Percentiles rank a stretch among this genome's conserved stretches.
These are phyloP conservation scores for Ogataea pini DNA, from an alignment of 805 yeast species.

Conservation along the genomic window DNA sequence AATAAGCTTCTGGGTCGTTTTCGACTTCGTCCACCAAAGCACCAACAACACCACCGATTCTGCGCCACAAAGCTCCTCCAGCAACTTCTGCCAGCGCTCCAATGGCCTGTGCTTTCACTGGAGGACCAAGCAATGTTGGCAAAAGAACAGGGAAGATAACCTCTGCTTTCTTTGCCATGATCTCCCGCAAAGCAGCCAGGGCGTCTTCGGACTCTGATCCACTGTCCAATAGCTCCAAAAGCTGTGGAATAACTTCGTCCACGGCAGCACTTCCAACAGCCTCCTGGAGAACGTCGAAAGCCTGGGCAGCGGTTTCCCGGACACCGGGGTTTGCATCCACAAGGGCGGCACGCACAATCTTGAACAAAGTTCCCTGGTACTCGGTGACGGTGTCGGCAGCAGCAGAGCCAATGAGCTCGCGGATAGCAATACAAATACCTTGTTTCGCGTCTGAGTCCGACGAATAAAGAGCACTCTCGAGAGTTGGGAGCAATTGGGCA, in stretches of 20 bases:
- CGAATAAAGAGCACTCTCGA: conserved; percentile 60
- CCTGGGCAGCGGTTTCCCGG: conserved; percentile 87
- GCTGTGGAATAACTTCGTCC: conserved; percentile 84
- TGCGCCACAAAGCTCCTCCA: conserved; percentile 73
- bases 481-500: conserved; percentile 79
- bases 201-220: conserved; percentile 63
- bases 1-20: conserved; percentile 39
- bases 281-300: conserved; percentile 85
- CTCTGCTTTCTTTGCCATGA: conserved; percentile 87
- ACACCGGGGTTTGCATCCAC: conserved; percentile 73
- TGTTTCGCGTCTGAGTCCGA: conserved; percentile 86
- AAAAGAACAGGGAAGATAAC: conserved; percentile 91
- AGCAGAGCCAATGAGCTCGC: conserved; percentile 80
- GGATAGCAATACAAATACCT: conserved; percentile 94
- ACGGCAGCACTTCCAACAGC: conserved; percentile 81
- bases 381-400: conserved; percentile 57
- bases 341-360: conserved; percentile 75
- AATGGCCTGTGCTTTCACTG: conserved; percentile 86
- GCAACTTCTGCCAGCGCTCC: conserved; percentile 89
- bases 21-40: conserved; percentile 53
- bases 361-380: conserved; percentile 69
- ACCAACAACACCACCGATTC: conserved; percentile 72
- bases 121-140: conserved; percentile 80
- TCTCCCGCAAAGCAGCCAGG: conserved; percentile 82
- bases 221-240: conserved; percentile 64